Base-by-base conservation (phyloP, 257 asterid species). In the Cynanchum wilfordii region DNA sequence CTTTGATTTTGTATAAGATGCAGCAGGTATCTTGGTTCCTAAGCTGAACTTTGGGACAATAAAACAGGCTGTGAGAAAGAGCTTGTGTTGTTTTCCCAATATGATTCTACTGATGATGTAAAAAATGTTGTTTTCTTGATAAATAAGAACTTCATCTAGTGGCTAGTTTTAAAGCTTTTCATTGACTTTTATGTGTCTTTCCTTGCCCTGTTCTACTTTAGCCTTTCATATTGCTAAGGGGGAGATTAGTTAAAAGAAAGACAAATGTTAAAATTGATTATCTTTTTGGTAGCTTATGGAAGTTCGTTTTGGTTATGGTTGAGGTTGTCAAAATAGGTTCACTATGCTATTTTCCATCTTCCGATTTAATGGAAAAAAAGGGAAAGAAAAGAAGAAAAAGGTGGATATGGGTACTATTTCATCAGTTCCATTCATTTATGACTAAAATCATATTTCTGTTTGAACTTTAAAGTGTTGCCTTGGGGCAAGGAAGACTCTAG, bases 21-120 rank as follows among this genome's bases (percentile, higher is more conserved):
- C 24, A 70, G 54, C 51, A 81, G 85, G 85, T 36, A 52, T 81
- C 42, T 60, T 80, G 71, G 76, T 80, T 58, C 84, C 81, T 24
- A 74, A 74, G 44, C 59, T 80, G 67, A 80, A 71, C 74, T 80
- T 81, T 40, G 73, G 67, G 70, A 77, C 84, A 5, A 66, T 80
- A 63, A 72, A 80, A 68, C 62, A 77, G 56, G 84, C 79, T 5
- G 84, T 80, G 25, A 81, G 81, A 58, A 78, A 1, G 33, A 30
- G 33, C 33, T 2, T 30, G 2, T 2, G 2, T 62, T 30, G 8
- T 7, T 33, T 17, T 30, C 68, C 47, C 47, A 30, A 6, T 30
- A 16, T 7, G 7, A 30, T 16, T 30, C n/a, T 33, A 36, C 0
- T 60, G 10, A 63, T 38, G 22, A 22, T 15, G 33, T 63, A 25